Conservation (phyloP, 1,139 yeast genomes). For the Lodderomyces theae region DNA sequence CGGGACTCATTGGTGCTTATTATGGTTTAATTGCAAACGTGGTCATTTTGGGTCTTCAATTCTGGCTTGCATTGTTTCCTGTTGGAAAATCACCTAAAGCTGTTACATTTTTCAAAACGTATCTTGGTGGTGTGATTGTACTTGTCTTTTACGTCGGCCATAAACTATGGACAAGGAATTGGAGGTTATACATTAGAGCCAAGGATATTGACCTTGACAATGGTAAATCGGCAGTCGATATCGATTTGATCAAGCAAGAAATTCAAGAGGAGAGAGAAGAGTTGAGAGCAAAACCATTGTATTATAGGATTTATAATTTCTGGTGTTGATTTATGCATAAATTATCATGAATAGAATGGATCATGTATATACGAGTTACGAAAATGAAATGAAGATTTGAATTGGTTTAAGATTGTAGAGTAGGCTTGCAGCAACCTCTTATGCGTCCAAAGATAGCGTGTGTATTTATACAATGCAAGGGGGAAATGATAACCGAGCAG, state of each 20-base stretch:
- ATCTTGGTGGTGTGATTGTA: conserved; percentile 35
- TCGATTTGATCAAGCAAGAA: conserved; percentile 37
- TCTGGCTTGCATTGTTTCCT: conserved; percentile 44
- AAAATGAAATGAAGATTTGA: background rate
- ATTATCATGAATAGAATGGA: background rate
- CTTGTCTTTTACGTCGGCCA: conserved; percentile 31
- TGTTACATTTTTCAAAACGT: conserved; percentile 30
- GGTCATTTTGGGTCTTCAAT: conserved; percentile 37
- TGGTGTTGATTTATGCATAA: conserved; percentile 27
- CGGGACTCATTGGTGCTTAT: conserved; percentile 39
- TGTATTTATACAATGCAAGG: background rate
- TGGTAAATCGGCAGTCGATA: conserved; percentile 39
- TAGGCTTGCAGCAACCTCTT: background rate
- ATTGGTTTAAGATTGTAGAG: background rate
- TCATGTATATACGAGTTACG: background rate
- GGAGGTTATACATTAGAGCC: conserved; percentile 26
- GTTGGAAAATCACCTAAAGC: conserved; percentile 31
- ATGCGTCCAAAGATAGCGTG: background rate
- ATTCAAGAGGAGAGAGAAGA: conserved; percentile 34
- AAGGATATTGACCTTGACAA: conserved; percentile 37
- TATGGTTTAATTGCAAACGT: conserved; percentile 33
- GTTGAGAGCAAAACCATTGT: conserved; percentile 29
- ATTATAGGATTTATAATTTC: conserved; percentile 27
- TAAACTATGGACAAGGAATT: conserved; percentile 32
- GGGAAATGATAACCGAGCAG: too few relatives aligned